Base-by-base conservation (phyloP, 2,329 filamentous ascomycete genomes). In the Paraconiothyrium sp. region DNA sequence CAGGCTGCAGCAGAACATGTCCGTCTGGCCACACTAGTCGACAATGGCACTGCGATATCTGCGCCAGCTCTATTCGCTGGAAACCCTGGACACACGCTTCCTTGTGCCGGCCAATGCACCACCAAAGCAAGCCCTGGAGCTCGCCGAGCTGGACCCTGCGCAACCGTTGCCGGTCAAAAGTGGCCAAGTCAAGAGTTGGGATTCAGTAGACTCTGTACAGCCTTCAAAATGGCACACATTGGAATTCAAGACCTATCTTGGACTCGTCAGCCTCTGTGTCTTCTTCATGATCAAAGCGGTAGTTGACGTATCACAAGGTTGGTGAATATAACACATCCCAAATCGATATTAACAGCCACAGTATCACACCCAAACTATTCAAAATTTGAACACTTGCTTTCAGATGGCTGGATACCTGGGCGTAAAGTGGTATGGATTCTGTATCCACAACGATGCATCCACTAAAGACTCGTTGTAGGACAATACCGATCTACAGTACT, bases 241-340 rank as follows among this genome's bases (percentile, higher is more conserved):
- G 2, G 95, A 99, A 80, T 98, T 95, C 81, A 90, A 88, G 76
- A 70, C 93, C 57, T 98, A 99, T 82, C 91, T 89, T 69, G 51
- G 90, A 22, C 80, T 92, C 67, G 87, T 97, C 70, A 64, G 85
- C 34, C 75, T 87, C 6, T 84, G 84, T 58, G 84, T 98, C 30
- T 92, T 93, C 9, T 86, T 89, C 72, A 99, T 99, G 94, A 93
- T 97, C 80, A 97, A 93, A 83, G 84, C 90, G n/a, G 90, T 91
- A 10, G 92, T 93, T 68, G 88, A 92, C 80, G 93, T 97, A 49
- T 99, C 95, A 27, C 87, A 89, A 80, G 86, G 94, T 94, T 84
- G 30, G 70, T 65, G 3, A 22, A 57, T n/a, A 30, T 10, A 11
- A 37, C 14, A 54, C 27, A 6, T 32, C 32, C 37, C 8, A 24